phyloP scores from a whole-genome alignment of 352 stramenopile genomes.

The Pythium angustatum region DNA sequence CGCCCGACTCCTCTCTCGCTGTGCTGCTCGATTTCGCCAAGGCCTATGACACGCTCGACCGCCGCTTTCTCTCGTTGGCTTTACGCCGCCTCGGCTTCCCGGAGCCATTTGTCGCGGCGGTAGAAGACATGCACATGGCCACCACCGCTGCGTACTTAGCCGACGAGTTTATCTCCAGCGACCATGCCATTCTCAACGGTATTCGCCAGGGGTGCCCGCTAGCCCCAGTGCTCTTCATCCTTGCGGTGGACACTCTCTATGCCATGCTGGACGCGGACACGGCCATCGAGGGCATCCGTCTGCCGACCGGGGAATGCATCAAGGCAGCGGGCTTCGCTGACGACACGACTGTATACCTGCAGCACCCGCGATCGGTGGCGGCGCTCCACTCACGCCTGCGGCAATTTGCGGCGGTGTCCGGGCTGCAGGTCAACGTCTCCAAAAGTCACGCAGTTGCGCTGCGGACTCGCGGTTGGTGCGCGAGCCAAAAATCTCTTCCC shows the following conservation, averaged over 20 bases:
- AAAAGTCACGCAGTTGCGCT: neutral
- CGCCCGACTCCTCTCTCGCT: neutral
- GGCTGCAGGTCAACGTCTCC: neutral
- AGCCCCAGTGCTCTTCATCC: conserved; percentile 16
- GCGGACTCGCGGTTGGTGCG: neutral
- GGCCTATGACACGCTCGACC: conserved; percentile 21
- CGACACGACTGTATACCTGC: conserved; percentile 6
- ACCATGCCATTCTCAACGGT: neutral
- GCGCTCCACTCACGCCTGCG: neutral
- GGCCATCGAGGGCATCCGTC: neutral
- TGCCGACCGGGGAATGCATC: neutral
- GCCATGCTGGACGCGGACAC: neutral
- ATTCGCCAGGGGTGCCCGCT: conserved; percentile 25
- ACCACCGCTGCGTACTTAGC: conserved; percentile 10
- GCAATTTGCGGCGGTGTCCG: conserved; percentile 2
- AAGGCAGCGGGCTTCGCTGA: conserved; percentile 7
- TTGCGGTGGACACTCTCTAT: conserved; percentile 5
- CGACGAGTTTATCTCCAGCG: neutral
- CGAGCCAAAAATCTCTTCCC: neutral
- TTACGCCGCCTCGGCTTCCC: neutral
- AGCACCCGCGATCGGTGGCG: neutral
- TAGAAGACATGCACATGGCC: conserved; percentile 10
- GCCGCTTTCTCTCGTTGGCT: neutral
- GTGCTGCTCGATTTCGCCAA: conserved; percentile 22
- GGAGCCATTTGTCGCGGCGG: neutral